phyloP scores from a whole-genome alignment of 2,329 filamentous ascomycete genomes.

The Beauveria asiatica region DNA sequence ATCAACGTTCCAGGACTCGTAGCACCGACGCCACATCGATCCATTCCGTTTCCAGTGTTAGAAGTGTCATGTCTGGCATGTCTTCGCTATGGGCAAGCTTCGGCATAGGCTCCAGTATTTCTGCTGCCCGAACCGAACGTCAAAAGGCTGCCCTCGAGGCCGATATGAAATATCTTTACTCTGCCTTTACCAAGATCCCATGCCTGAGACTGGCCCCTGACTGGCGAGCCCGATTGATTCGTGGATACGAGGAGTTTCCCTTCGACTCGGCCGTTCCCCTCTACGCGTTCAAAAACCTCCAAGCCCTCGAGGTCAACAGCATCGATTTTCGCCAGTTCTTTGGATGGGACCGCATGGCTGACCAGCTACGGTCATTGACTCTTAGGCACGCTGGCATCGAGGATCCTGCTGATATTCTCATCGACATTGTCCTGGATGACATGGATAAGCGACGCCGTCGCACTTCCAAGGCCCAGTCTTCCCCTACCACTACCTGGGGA shows the following conservation, averaged over 20 bases:
- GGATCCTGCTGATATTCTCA: conserved; percentile 80
- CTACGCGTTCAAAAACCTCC: conserved; percentile 95
- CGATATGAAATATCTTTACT: conserved; percentile 94
- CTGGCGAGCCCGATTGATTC: conserved; percentile 80
- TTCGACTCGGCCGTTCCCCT: conserved; percentile 95
- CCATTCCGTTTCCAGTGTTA: conserved; percentile 90
- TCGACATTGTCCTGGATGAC: conserved; percentile 91
- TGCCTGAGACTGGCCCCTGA: conserved; percentile 87
- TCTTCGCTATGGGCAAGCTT: conserved; percentile 86
- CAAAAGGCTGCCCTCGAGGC: conserved; percentile 78
- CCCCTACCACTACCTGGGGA: conserved; percentile 65
- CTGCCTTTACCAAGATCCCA: conserved; percentile 96
- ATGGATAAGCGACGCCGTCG: conserved; percentile 86
- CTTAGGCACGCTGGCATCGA: conserved; percentile 82
- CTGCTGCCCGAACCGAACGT: conserved; percentile 75
- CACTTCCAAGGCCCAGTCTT: conserved; percentile 77
- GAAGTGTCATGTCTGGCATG: conserved; percentile 97
- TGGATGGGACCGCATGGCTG: conserved; percentile 89
- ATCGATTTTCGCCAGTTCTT: conserved; percentile 96
- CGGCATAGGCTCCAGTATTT: conserved; percentile 70
- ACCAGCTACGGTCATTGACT: conserved; percentile 82
- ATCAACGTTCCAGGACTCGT: conserved; percentile 69
- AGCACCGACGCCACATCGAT: conserved; percentile 83
- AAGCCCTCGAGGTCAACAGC: conserved; percentile 86
- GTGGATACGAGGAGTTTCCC: conserved; percentile 93